Evolutionary conservation across 2,329 filamentous ascomycete genomes (phyloP), one percentile per base, ranked within the genome.

Genomic region (Mariannaea elegans): DNA sequence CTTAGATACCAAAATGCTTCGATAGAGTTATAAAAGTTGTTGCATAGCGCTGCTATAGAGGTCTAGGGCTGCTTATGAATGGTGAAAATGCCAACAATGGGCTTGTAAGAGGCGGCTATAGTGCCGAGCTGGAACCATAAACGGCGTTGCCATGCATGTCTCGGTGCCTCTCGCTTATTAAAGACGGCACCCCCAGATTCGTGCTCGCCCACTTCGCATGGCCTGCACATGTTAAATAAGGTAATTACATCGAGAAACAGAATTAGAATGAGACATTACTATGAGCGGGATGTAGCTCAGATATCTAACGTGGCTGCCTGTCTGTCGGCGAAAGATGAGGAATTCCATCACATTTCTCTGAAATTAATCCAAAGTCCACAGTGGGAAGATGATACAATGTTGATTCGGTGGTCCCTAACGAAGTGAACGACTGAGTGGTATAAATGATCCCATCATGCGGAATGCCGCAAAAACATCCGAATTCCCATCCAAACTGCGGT

Each of bases 1-100:
- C 42, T 41, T 48, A 52, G 55, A 58, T 52, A 58, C 47, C 41
- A 58, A 38, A 41, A 16, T 46, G 39, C 41, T 58, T 24, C 55
- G 41, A 52, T 42, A 52, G 48, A 52, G 32, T 14, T 8, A 39
- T 4, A 18, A 18, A 48, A 32, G 7, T n/a, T 13, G 21, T 6
- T 42, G 29, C 24, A 29, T 27, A 36, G 21, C 12, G 12, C 7
- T 3, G 34, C 3, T 38, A n/a, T n/a, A n/a, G n/a, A n/a, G n/a
- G n/a, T n/a, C n/a, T n/a, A n/a, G n/a, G n/a, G n/a, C n/a, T n/a
- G n/a, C n/a, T n/a, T n/a, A n/a, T n/a, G n/a, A n/a, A n/a, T n/a
- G n/a, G n/a, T n/a, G n/a, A n/a, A n/a, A n/a, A n/a, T n/a, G n/a
- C n/a, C n/a, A n/a, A n/a, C n/a, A n/a, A n/a, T n/a, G n/a, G n/a